Percentiles rank a stretch among this genome's conserved stretches.
These are phyloP conservation scores for Arabidopsis hybrid DNA, from an alignment of 441 rosid species.

Conservation along the genomic window DNA sequence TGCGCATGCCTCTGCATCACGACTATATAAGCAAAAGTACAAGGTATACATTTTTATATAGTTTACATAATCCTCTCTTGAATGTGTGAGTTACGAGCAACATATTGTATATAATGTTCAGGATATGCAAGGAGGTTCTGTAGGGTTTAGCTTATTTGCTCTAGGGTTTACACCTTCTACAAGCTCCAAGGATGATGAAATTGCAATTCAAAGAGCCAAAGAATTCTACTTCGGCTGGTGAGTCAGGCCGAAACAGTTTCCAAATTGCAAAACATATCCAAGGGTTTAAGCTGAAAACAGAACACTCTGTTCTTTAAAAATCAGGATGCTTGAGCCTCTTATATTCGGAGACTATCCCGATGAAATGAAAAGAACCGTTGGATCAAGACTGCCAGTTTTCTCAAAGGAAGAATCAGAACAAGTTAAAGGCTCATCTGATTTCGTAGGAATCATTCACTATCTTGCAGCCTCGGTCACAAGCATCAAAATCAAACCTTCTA, in stretches of 20 bases:
- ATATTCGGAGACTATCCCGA: conserved; percentile 77
- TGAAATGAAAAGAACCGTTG: conserved; percentile 59
- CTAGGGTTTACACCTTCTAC: conserved; percentile 47
- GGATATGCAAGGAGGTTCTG: conserved; percentile 58
- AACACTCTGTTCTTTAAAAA: not conserved
- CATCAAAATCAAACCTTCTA: conserved; percentile 36
- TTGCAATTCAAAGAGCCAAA: conserved; percentile 58
- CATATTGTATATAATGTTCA: conserved; percentile 37
- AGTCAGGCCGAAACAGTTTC: conserved; percentile 21
- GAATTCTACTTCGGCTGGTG: conserved; percentile 75
- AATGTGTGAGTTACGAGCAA: not conserved
- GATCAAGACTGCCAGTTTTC: conserved; percentile 63
- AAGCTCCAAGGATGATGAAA: conserved; percentile 55
- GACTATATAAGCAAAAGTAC: conserved; percentile 59
- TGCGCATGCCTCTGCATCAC: conserved; percentile 65
- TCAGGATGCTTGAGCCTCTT: conserved; percentile 58
- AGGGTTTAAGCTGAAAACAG: conserved; percentile 19
- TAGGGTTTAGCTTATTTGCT: conserved; percentile 54
- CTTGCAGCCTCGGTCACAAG: not conserved
- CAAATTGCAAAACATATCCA: not conserved
- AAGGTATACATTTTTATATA: conserved; percentile 41
- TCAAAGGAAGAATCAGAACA: conserved; percentile 51
- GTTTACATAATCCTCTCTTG: not conserved
- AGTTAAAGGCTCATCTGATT: conserved; percentile 65
- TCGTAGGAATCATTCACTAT: conserved; percentile 65